Evolutionary conservation across 2,329 filamentous ascomycete species (phyloP), one percentile per base, ranked within the genome.

Genomic region (Aspergillus awamori): DNA sequence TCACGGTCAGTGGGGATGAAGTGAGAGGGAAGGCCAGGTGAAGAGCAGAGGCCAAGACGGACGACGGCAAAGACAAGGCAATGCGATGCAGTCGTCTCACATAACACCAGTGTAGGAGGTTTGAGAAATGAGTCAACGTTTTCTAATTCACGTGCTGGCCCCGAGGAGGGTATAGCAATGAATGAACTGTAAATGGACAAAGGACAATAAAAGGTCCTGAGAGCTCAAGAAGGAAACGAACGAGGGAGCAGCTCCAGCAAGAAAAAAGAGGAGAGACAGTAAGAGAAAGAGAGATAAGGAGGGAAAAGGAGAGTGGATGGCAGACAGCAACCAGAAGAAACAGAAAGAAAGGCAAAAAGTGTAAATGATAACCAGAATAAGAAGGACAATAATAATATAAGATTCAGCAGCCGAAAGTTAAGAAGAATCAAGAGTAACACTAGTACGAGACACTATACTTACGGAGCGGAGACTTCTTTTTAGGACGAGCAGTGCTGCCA

Each of bases 401-500:
- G 55, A 64, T 54, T 38, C 33, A 58, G 36, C 57, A 60, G 56
- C 57, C 45, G 53, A 56, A 58, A 51, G 33, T 51, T 55, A 47
- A 53, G 36, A n/a, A 53, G 22, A 38, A 61, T 56, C 38, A 54
- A 56, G 47, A 58, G 43, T 45, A 59, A 53, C 55, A 55, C 61
- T 65, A 65, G 64, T 62, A 65, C 53, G 54, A 63, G 60, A 63
- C 64, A 67, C 64, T 67, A 66, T 66, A 68, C 72, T 68, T 67
- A 73, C 72, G 65, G 62, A 68, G 68, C 58, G 67, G 65, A 65
- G 71, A 70, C 63, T 72, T 73, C 67, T 76, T 77, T 63, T 69
- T 75, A 30, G 72, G 70, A 62, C 76, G 73, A 54, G 72, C 73
- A 67, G 76, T 72, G 63, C 76, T 71, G 58, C 70, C 70, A 64